Evolutionary conservation across 2,329 filamentous ascomycete genomes (phyloP), one percentile per base, ranked within the genome.

Genomic region (Paecilomyces dactylethromorphus): DNA sequence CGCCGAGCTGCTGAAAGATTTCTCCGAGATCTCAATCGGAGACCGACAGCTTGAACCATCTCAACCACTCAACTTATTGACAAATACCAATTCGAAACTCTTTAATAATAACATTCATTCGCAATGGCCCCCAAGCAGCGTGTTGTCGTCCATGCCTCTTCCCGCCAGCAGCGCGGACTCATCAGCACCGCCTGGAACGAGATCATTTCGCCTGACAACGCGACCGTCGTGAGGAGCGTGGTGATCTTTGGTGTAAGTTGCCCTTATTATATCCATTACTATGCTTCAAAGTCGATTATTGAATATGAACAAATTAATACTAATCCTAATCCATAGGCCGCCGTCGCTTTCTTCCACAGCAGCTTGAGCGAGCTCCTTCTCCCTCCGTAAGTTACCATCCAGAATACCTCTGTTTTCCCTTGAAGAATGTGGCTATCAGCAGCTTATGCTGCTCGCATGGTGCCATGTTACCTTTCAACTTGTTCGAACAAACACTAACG

Each of bases 321-420:
- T 50, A 64, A 59, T 70, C 63, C 22, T 58, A 49, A 54, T 53
- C 45, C 32, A 59, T 59, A 89, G 86, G 83, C 78, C 65, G 86
- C 85, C 51, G 82, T 89, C 57, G 82, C 85, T 39, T 86, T 90
- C 73, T 80, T 90, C 65, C 81, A 85, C 59, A 89, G 86, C 77
- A 83, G 84, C 57, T 87, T 85, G 79, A 83, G 84, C 74, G 87
- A 89, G 70, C 78, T 84, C 67, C 81, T 90, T 59, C 80, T 89
- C 64, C 87, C 87, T 73, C 84, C 85, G 75, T 78, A 72, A 76
- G 75, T 76, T 29, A n/a, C 39, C 39, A 10, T 18, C 39, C 39
- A 45, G n/a, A 10, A 18, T n/a, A 18, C 4, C 8, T 18, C 10
- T 45, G 2, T 18, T 45, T 45, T 45, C 1, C 1, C 10, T 45